Evolutionary conservation across 345 rosid genomes (phyloP).

Genomic region (Sisymbrium irio): DNA sequence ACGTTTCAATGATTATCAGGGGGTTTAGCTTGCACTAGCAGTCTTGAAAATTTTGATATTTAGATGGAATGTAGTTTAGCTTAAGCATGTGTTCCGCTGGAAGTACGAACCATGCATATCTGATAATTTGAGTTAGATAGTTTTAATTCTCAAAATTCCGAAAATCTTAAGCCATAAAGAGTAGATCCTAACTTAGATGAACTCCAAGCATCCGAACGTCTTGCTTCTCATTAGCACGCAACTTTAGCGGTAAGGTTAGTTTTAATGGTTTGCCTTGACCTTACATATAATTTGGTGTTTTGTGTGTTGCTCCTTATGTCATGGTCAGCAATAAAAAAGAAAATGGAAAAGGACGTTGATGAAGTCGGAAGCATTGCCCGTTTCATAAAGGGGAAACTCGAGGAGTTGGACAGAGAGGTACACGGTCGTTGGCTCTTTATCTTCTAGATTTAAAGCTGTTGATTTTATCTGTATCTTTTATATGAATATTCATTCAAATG

Average conservation of each 20-base stretch:
- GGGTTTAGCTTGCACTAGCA: background rate
- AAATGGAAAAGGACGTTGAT: conserved; percentile 88
- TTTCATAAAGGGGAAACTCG: conserved; percentile 63
- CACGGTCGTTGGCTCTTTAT: conserved; percentile 5
- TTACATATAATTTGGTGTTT: conserved; percentile 9
- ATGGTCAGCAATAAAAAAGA: conserved; percentile 71
- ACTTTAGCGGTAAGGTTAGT: background rate
- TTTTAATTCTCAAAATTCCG: background rate
- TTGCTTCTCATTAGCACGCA: background rate
- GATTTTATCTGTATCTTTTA: background rate
- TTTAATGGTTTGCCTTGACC: background rate
- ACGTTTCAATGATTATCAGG: background rate
- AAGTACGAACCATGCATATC: background rate
- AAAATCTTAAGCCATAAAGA: background rate
- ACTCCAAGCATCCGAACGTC: too few species aligned
- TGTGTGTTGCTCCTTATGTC: conserved; percentile 16
- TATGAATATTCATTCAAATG: background rate
- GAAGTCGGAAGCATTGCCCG: conserved; percentile 92
- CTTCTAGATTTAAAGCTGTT: background rate
- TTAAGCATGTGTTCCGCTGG: background rate
- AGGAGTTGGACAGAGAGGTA: conserved; percentile 81
- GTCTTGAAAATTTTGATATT: background rate
- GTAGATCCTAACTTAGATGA: too few species aligned
- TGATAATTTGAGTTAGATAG: background rate
- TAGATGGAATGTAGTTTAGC: background rate